phyloP scores from a whole-genome alignment of 1,284 basidiomycete species.

The Trametes polyzona region DNA sequence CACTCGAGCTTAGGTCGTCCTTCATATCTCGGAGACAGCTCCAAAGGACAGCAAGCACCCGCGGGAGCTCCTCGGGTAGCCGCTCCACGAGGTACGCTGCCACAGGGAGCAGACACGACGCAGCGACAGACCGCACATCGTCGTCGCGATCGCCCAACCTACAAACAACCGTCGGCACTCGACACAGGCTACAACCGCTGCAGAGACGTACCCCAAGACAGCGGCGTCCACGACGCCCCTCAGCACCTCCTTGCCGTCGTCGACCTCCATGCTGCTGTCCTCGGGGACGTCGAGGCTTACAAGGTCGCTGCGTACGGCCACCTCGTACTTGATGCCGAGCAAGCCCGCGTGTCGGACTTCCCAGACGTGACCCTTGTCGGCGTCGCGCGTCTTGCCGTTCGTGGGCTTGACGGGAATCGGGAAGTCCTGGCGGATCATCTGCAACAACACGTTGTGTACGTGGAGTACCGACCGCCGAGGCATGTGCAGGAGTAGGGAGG shows the following conservation, averaged over 20 bases:
- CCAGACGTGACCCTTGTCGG: constrained; percentile 82
- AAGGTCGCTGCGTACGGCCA: constrained; percentile 88
- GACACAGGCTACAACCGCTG: neutral
- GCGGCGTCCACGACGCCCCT: constrained; percentile 86
- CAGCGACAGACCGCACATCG: constrained; percentile 96
- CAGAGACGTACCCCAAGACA: constrained; percentile 74
- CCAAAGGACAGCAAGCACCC: constrained; percentile 89
- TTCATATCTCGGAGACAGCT: constrained; percentile 91
- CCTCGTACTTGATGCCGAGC: constrained; percentile 96
- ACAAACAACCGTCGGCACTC: neutral
- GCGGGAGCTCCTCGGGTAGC: constrained; percentile 73
- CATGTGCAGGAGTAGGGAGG: constrained; percentile 89
- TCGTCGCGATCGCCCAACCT: constrained; percentile 93
- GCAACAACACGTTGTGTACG: constrained; percentile 84
- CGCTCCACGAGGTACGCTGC: constrained; percentile 79
- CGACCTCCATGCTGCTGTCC: constrained; percentile 22
- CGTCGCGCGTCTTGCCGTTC: constrained; percentile 37
- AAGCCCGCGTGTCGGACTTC: constrained; percentile 97
- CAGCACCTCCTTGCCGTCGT: constrained; percentile 58
- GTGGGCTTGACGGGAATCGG: constrained; percentile 45
- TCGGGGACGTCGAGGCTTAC: constrained; percentile 50
- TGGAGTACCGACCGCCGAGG: constrained; percentile 74
- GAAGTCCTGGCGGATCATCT: constrained; percentile 94
- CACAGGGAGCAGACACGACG: constrained; percentile 89
- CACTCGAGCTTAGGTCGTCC: constrained; percentile 96